Conservation (phyloP, 805 yeast genomes). For the Lipomyces spencermartinsiae region DNA sequence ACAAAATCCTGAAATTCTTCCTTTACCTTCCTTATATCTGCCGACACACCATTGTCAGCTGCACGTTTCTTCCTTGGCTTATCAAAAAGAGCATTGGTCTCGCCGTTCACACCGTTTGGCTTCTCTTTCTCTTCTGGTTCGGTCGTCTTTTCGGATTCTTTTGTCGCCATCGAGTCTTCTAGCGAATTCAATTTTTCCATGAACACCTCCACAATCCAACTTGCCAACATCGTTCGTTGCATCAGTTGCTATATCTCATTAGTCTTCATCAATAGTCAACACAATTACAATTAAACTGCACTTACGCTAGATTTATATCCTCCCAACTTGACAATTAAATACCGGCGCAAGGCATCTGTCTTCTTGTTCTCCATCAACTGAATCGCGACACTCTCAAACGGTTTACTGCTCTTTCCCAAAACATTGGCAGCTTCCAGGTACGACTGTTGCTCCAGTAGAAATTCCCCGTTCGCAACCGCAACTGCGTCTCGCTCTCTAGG, state of each 20-base stretch:
- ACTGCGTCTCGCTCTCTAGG: slow-evolving; percentile 56
- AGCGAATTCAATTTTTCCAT: slow-evolving; percentile 55
- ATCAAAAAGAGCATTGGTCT: slow-evolving; percentile 47
- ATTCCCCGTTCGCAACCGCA: slow-evolving; percentile 60
- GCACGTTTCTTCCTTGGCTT: slow-evolving; percentile 45
- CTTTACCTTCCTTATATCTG: slow-evolving; percentile 42
- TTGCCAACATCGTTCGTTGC: slow-evolving; percentile 61
- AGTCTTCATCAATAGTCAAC: background rate
- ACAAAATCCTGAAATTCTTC: slow-evolving; percentile 58
- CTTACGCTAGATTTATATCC: slow-evolving; percentile 29
- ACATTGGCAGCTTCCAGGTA: slow-evolving; percentile 54
- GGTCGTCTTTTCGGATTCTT: slow-evolving; percentile 32
- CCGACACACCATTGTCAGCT: slow-evolving; percentile 40
- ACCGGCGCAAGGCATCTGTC: slow-evolving; percentile 54
- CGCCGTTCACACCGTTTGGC: slow-evolving; percentile 23
- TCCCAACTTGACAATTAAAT: slow-evolving; percentile 53
- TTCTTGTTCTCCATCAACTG: slow-evolving; percentile 55
- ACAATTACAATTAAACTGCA: background rate
- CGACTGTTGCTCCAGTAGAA: slow-evolving; percentile 48
- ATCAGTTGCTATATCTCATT: slow-evolving; percentile 41
- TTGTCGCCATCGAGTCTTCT: slow-evolving; percentile 48
- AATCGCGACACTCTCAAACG: slow-evolving; percentile 73
- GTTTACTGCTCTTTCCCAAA: slow-evolving; percentile 66
- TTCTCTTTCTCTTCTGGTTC: slow-evolving; percentile 18
- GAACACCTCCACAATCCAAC: slow-evolving; percentile 70